Evolutionary conservation across 495 filamentous ascomycete species (phyloP).

Genomic region (Sphaerosporella brunnea): DNA sequence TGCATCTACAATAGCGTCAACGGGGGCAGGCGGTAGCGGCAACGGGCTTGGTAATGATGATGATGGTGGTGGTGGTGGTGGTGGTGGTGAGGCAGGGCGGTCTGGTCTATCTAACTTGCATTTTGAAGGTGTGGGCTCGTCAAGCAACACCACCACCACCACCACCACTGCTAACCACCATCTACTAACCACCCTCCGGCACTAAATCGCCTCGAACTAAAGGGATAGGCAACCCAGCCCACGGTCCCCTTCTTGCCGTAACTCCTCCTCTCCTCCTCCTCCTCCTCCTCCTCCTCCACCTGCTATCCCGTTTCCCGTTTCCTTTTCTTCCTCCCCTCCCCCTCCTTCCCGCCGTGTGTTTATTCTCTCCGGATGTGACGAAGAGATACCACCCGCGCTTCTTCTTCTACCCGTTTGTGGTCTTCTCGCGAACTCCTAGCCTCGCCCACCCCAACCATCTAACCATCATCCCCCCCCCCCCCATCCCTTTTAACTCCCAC

Average conservation of each 20-base stretch:
- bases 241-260: slow-evolving; percentile 1
- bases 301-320: neutral
- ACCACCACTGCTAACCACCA: neutral
- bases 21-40: neutral
- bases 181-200: neutral
- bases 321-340: neutral
- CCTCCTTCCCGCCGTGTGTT: neutral
- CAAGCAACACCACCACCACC: neutral
- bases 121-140: neutral
- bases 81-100: neutral
- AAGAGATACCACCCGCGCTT: neutral
- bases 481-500: no score
- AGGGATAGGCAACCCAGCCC: no score
- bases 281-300: neutral
- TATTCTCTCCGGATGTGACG: neutral
- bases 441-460: neutral
- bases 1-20: no score
- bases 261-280: neutral
- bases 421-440: neutral
- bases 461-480: neutral
- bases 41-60: neutral
- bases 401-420: neutral
- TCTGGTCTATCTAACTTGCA: neutral
- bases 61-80: neutral
- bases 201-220: neutral